phyloP scores from a whole-genome alignment of 1,284 basidiomycete genomes.

The Rhodotorula sp. region DNA sequence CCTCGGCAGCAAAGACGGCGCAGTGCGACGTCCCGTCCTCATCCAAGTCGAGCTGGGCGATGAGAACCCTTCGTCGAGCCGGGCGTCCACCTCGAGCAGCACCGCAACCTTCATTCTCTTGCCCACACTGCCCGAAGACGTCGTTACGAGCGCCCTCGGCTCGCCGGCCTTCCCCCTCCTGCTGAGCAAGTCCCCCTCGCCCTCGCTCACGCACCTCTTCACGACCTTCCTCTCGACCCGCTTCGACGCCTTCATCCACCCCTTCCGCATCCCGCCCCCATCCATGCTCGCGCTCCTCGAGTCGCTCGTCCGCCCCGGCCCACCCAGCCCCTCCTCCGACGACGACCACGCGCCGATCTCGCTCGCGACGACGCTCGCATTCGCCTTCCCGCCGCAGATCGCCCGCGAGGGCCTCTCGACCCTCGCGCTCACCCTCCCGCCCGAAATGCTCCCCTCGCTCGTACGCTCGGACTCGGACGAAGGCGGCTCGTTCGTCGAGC shows the following conservation, averaged over 20 bases:
- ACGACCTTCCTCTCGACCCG: conserved; percentile 1
- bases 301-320: background rate
- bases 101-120: conserved; percentile 11
- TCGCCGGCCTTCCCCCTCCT: conserved; percentile 1
- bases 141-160: background rate
- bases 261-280: conserved; percentile 4
- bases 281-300: conserved; percentile 12
- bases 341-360: background rate
- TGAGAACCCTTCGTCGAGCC: background rate
- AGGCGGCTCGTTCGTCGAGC: background rate
- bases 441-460: conserved; percentile 1
- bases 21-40: background rate
- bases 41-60: conserved; percentile 7
- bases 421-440: conserved; percentile 14
- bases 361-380: conserved; percentile 5
- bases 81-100: background rate
- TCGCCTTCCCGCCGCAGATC: conserved; percentile 3
- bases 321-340: background rate
- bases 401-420: conserved; percentile 8
- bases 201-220: background rate
- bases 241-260: background rate
- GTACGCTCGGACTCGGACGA: no score
- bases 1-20: background rate
- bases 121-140: background rate
- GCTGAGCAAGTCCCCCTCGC: conserved; percentile 7